Conservation (phyloP, 2,329 filamentous ascomycete genomes). For the Xylaria sp. region DNA sequence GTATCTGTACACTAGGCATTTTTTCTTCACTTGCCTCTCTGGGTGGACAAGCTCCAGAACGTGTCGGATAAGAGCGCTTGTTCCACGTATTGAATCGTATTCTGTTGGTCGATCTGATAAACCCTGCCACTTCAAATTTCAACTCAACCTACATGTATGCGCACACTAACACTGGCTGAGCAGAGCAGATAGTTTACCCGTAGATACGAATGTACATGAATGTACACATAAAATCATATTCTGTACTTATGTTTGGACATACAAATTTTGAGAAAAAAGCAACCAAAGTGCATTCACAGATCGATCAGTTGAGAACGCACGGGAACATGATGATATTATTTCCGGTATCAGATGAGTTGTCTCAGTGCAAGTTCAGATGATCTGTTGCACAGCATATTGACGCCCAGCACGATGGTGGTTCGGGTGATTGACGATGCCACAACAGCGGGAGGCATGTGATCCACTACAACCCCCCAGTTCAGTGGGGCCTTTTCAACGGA, state of each 20-base stretch:
- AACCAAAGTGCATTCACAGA: background rate
- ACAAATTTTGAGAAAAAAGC: too few species aligned
- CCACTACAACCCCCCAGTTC: constrained; percentile 7
- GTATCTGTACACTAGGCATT: too few species aligned
- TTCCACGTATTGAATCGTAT: constrained; percentile 18
- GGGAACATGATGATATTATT: background rate
- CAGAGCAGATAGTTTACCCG: constrained; percentile 18
- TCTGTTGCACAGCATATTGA: background rate
- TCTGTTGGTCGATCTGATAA: constrained; percentile 1
- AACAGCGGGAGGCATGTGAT: constrained; percentile 16
- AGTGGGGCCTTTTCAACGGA: background rate
- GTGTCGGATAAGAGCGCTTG: background rate
- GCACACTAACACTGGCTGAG: constrained; percentile 21
- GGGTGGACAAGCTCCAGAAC: constrained; percentile 22
- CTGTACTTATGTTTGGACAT: too few species aligned
- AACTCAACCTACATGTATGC: constrained; percentile 5
- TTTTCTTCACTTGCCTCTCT: constrained; percentile 7
- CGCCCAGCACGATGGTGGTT: background rate
- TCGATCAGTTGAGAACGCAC: constrained; percentile 16
- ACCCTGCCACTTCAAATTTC: background rate
- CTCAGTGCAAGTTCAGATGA: constrained; percentile 12
- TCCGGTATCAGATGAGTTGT: constrained; percentile 16
- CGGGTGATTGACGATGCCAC: constrained; percentile 10
- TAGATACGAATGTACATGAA: background rate
- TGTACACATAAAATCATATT: background rate